Percentiles rank a stretch among this genome's conserved stretches.
These are phyloP conservation scores for Sugiyamaella japonica DNA, from an alignment of 1,139 yeast species.

Conservation along the genomic window DNA sequence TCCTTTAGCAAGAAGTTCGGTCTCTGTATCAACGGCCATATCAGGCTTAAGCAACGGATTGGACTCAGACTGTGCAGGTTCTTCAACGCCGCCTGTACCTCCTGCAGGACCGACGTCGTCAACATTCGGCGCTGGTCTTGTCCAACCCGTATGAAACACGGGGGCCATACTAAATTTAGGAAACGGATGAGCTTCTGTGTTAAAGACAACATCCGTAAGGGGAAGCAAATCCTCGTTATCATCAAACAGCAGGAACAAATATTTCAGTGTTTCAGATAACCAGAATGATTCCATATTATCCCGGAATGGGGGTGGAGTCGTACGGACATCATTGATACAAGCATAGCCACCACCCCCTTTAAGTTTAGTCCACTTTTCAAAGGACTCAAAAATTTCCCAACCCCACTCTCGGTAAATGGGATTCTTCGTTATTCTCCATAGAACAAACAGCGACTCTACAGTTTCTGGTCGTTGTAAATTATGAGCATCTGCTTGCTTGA, in stretches of 20 bases:
- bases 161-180: constrained; percentile 64
- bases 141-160: constrained; percentile 67
- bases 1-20: background rate
- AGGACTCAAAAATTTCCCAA: constrained; percentile 76
- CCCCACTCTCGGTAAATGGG: constrained; percentile 88
- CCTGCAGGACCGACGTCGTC: background rate
- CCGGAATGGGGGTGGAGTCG: constrained; percentile 48
- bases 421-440: constrained; percentile 81
- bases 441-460: constrained; percentile 79
- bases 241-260: constrained; percentile 76
- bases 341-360: constrained; percentile 63
- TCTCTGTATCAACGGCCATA: background rate
- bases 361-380: constrained; percentile 59
- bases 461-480: constrained; percentile 94
- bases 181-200: constrained; percentile 92
- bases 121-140: background rate
- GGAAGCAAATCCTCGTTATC: constrained; percentile 55
- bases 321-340: constrained; percentile 64
- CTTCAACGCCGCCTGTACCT: background rate
- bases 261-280: constrained; percentile 92
- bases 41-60: background rate
- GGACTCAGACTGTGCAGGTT: background rate
- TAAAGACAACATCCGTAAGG: constrained; percentile 71
- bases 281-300: constrained; percentile 93
- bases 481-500: constrained; percentile 73